These are phyloP conservation scores for Babesia sp. DNA, from an alignment of 169 alveolate species.

Conservation along the genomic window DNA sequence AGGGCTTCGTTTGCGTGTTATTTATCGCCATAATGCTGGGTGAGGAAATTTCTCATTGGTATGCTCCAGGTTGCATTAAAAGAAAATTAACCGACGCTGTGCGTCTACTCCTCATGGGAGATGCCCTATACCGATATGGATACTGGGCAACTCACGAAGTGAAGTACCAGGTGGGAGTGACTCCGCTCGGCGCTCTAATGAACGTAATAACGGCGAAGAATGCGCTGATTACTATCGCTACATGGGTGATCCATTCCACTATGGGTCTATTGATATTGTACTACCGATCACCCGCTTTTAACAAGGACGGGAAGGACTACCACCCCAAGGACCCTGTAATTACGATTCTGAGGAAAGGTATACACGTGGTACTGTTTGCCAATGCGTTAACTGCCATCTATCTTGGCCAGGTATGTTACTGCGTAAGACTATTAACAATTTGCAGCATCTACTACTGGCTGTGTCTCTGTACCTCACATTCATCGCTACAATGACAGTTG, in stretches of 20 bases:
- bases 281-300: neutral
- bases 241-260: neutral
- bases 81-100: neutral
- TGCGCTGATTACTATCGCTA: conserved; percentile 7
- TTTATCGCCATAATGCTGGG: neutral
- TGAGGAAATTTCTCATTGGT: neutral
- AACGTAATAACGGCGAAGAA: neutral
- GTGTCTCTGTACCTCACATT: conserved; percentile 7
- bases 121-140: neutral
- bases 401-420: conserved; percentile 22
- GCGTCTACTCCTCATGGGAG: neutral
- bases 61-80: conserved; percentile 12
- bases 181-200: conserved; percentile 1
- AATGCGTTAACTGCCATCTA: conserved; percentile 21
- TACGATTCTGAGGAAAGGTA: conserved; percentile 23
- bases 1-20: conserved; percentile 17
- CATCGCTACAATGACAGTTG: conserved; percentile 6
- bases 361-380: conserved; percentile 35
- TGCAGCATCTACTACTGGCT: conserved; percentile 41
- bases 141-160: neutral
- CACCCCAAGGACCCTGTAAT: conserved; percentile 1
- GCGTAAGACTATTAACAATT: neutral
- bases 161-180: neutral
- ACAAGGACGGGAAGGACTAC: neutral
- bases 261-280: neutral